These are phyloP conservation scores for Aspergillus transmontanensis DNA, from an alignment of 2,329 filamentous ascomycete species.

Conservation along the genomic window DNA sequence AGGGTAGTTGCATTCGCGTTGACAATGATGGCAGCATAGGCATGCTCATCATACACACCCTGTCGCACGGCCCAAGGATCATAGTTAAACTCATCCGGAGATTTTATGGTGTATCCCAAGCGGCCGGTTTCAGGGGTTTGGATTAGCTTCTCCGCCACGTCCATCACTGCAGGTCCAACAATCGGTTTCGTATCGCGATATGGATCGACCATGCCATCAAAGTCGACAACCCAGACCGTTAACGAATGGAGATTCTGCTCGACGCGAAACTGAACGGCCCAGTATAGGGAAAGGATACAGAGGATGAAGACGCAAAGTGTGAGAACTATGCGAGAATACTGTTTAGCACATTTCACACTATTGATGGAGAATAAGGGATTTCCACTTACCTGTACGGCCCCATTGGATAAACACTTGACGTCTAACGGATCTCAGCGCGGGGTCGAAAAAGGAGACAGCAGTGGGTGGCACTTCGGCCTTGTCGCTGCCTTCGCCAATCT, in stretches of 20 bases:
- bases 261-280: slow-evolving; percentile 58
- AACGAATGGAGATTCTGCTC: slow-evolving; percentile 53
- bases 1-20: slow-evolving; percentile 64
- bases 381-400: slow-evolving; percentile 26
- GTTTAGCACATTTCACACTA: not conserved
- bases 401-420: slow-evolving; percentile 26
- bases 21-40: slow-evolving; percentile 64
- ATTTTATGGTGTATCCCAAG: slow-evolving; percentile 55
- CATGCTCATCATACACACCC: slow-evolving; percentile 60
- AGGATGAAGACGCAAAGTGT: slow-evolving; percentile 60
- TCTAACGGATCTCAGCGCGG: slow-evolving; percentile 26
- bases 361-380: not conserved
- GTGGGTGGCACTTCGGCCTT: slow-evolving; percentile 15
- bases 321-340: slow-evolving; percentile 18
- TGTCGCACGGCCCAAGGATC: slow-evolving; percentile 60
- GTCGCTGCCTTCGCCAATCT: slow-evolving; percentile 12
- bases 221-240: slow-evolving; percentile 63
- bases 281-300: slow-evolving; percentile 61
- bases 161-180: slow-evolving; percentile 58
- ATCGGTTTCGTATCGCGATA: slow-evolving; percentile 49
- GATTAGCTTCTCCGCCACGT: slow-evolving; percentile 49
- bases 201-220: slow-evolving; percentile 59
- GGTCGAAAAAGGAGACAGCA: slow-evolving; percentile 32
- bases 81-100: slow-evolving; percentile 56
- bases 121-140: slow-evolving; percentile 38